Base-by-base conservation (phyloP, 169 alveolate genomes). In the Condylostoma magnum region DNA sequence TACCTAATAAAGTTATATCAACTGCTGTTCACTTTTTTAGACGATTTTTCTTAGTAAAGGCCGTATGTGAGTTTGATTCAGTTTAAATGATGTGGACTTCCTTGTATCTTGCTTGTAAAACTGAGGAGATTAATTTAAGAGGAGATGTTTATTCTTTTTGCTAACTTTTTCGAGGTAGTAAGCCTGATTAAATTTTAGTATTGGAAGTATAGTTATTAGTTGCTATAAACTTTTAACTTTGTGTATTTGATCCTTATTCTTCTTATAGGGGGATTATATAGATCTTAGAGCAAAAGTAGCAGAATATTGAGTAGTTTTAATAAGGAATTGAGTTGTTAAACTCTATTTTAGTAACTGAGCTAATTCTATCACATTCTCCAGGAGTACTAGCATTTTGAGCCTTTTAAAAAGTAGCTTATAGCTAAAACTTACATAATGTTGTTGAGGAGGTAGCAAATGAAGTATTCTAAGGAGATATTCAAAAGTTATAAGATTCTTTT, bases 71-170 rank as follows among this genome's bases (percentile, higher is more conserved):
- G 12, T 36, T 38, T 27, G 71, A 60, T 27, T 38, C 71, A 20
- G 56, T n/a, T 18, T 8, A 38, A 15, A 37, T 60, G 58, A 60
- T 60, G 71, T 60, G 36, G 37, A 60, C 71, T 18, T 22, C 36
- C 18, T 10, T 60, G 58, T 60, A n/a, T 27, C n/a, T 60, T 8
- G 71, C 71, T 10, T 60, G 71, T 3, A 60, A 60, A 38, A 60
- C 71, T 38, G 71, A 60, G 43, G 71, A 60, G 43, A 60, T 60
- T 55, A 60, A 60, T 3, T 31, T 60, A 0, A 41, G 71, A 38
- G n/a, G n/a, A n/a, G 71, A 41, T 4, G 71, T 27, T 12, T n/a
- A 38, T 28, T 6, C 18, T 1, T 38, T 60, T 60, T 60, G 71
- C 37, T 28, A 15, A 27, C 58, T 38, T n/a, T 60, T 60, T 3